phyloP scores from a whole-genome alignment of 2,329 filamentous ascomycete genomes.

The Arthrobotrys iridis region DNA sequence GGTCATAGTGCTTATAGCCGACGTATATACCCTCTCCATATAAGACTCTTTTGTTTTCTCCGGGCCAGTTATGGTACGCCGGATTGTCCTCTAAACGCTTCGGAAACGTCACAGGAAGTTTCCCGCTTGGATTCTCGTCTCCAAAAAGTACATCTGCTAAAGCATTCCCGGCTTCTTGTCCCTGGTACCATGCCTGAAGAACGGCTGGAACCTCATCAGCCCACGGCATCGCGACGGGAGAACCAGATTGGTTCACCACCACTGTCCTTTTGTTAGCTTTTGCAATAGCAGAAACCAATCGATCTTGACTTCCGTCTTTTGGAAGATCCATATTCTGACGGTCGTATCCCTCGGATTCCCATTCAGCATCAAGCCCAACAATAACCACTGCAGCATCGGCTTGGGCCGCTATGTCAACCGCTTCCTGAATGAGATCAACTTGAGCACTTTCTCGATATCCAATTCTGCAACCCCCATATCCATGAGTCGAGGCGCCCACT shows the following conservation, averaged over 20 bases:
- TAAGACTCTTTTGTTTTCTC: constrained; percentile 73
- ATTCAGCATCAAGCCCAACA: constrained; percentile 76
- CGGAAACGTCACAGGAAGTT: constrained; percentile 76
- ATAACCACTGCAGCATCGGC: constrained; percentile 75
- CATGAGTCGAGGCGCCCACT: constrained; percentile 69
- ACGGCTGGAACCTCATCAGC: constrained; percentile 72
- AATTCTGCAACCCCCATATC: constrained; percentile 76
- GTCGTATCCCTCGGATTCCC: constrained; percentile 79
- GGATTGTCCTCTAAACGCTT: constrained; percentile 72
- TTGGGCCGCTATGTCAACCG: constrained; percentile 70
- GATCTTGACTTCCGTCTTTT: constrained; percentile 69
- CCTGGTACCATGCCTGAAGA: constrained; percentile 76
- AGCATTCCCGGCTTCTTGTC: constrained; percentile 75
- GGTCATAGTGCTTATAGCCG: constrained; percentile 79
- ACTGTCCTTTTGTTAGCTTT: constrained; percentile 73
- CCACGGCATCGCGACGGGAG: constrained; percentile 77
- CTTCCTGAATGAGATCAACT: constrained; percentile 71
- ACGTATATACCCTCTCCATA: constrained; percentile 79
- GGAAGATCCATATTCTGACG: constrained; percentile 71
- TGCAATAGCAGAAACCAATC: constrained; percentile 71
- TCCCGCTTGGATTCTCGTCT: constrained; percentile 73
- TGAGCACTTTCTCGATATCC: constrained; percentile 72
- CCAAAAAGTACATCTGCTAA: constrained; percentile 74
- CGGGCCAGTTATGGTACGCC: constrained; percentile 77
- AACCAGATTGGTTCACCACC: constrained; percentile 75